Base-by-base conservation (phyloP, 2,329 filamentous ascomycete genomes). In the Fusarium robinianum region DNA sequence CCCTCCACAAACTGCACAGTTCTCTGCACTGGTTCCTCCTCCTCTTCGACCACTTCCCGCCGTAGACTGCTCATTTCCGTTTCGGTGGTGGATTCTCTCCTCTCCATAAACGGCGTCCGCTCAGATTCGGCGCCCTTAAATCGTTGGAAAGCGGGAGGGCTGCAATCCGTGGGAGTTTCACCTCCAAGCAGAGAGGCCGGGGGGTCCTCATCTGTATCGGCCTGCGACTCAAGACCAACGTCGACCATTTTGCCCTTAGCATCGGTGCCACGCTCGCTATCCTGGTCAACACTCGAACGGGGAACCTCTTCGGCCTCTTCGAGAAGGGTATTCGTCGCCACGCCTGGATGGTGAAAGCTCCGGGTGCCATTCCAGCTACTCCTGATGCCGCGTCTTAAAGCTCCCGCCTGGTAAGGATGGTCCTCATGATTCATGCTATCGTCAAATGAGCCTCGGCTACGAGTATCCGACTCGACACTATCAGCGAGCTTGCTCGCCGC, bases 401-500 rank as follows among this genome's bases (percentile, higher is more conserved):
- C 72, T 50, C 73, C 71, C 31, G 77, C 74, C 15, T 75, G 74
- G 52, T 76, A 71, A 11, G 69, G 66, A 11, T 63, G 55, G 12
- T 63, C 56, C 9, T 58, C 57, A 14, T 63, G 49, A 8, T 51
- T 59, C 5, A 61, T 26, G 38, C 64, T 66, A 16, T 67, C 66
- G 6, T 64, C 64, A 26, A 71, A 44, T 3, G 69, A 72, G 0
- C 58, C 67, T 11, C 63, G 62, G 46, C 69, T 74, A 24, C 73
- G 69, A 31, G 58, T 62, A 51, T 94, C 90, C 3, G 87, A 82
- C 58, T 95, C 91, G 3, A 87, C 85, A 51, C 90, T 96, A 56
- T 95, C 90, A 24, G 87, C 88, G 35, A 96, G 72, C 57, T 88
- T 83, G 67, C 87, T 90, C 10, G 85, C 84, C 10, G 90, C 89